These are phyloP conservation scores for Aciculoconidium aculeatum DNA, from an alignment of 805 yeast species.

Conservation along the genomic window DNA sequence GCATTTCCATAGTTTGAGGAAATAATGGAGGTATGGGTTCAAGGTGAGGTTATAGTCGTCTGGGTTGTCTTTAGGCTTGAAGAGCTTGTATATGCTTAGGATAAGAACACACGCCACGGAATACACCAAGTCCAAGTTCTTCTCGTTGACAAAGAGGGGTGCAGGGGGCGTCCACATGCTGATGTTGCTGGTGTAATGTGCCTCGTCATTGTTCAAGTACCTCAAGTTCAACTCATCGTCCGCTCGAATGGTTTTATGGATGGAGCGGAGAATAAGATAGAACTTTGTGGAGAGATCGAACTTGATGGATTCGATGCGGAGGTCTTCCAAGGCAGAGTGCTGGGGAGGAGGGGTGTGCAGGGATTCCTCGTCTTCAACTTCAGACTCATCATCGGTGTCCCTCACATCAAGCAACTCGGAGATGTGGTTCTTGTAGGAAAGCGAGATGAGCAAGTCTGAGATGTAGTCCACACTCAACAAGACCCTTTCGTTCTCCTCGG, in stretches of 20 bases:
- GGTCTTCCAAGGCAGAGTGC: neutral
- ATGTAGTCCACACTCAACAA: constrained; percentile 53
- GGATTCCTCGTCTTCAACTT: constrained; percentile 1
- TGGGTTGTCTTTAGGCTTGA: constrained; percentile 12
- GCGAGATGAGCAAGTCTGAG: constrained; percentile 45
- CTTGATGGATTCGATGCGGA: constrained; percentile 22
- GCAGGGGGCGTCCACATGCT: constrained; percentile 23
- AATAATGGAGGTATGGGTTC: constrained; percentile 58
- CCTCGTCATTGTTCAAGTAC: constrained; percentile 34
- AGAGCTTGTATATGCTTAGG: constrained; percentile 27
- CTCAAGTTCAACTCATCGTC: constrained; percentile 38
- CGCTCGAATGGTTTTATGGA: constrained; percentile 32
- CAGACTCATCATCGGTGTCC: constrained; percentile 4
- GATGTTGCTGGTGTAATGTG: constrained; percentile 18
- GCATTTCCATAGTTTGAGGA: constrained; percentile 60
- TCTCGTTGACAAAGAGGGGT: constrained; percentile 12
- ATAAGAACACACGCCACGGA: constrained; percentile 28
- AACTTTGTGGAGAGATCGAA: constrained; percentile 29
- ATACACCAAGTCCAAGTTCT: constrained; percentile 22
- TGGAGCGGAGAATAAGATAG: constrained; percentile 33
- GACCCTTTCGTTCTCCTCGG: constrained; percentile 50
- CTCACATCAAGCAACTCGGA: no score
- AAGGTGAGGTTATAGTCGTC: constrained; percentile 34
- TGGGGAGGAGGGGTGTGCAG: constrained; percentile 1
- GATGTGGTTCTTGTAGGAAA: constrained; percentile 17